phyloP scores from a whole-genome alignment of 371 early-diverging fungal species.

The Rhizopus microsporus region DNA sequence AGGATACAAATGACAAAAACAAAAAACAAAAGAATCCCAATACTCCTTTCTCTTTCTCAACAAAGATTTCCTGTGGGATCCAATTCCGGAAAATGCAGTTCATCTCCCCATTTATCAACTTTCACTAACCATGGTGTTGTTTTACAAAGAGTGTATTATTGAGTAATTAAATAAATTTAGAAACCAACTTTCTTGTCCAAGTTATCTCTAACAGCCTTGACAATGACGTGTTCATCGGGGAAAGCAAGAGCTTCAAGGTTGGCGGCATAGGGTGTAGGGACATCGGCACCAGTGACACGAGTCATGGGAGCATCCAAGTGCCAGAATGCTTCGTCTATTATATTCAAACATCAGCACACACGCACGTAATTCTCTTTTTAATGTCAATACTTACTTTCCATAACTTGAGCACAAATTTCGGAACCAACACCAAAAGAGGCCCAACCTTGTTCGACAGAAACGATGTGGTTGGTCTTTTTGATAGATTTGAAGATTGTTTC shows the following conservation, averaged over 20 bases:
- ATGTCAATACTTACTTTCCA: conserved; percentile 68
- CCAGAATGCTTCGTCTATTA: conserved; percentile 87
- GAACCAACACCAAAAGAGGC: conserved; percentile 97
- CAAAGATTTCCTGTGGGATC: too few relatives aligned
- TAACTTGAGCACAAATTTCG: conserved; percentile 96
- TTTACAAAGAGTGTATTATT: too few relatives aligned
- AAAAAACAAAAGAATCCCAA: too few relatives aligned
- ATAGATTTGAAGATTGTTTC: conserved; percentile 91
- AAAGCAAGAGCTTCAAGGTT: conserved; percentile 93
- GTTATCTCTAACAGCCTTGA: conserved; percentile 68
- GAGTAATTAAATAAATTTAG: conserved; percentile 14
- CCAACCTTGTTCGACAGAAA: conserved; percentile 98
- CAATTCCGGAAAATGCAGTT: too few relatives aligned
- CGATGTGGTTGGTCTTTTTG: conserved; percentile 97
- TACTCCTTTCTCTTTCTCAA: too few relatives aligned
- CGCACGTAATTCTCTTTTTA: background rate
- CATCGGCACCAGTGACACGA: conserved; percentile 97
- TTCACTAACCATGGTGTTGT: too few relatives aligned
- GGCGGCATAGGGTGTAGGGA: conserved; percentile 98
- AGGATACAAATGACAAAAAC: too few relatives aligned
- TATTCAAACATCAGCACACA: background rate
- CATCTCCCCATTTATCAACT: too few relatives aligned
- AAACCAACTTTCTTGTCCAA: conserved; percentile 54
- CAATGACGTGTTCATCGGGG: conserved; percentile 89
- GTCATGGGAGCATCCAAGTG: conserved; percentile 95